phyloP scores from a whole-genome alignment of 2,329 filamentous ascomycete species.

The Cyphellophora attinorum region DNA sequence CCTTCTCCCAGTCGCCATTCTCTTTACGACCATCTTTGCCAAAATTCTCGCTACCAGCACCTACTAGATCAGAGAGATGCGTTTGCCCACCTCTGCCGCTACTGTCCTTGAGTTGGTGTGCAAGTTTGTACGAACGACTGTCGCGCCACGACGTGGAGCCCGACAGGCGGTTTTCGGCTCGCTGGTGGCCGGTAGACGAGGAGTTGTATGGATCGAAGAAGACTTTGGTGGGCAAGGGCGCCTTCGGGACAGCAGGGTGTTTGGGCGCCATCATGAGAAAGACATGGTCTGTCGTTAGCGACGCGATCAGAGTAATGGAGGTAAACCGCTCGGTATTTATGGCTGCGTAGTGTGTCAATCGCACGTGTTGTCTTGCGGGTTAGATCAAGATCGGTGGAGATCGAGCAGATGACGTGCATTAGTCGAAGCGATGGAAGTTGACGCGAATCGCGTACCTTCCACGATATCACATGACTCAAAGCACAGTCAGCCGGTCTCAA shows the following conservation, averaged over 20 bases:
- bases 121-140: conserved; percentile 59
- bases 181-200: conserved; percentile 68
- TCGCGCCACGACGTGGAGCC: conserved; percentile 61
- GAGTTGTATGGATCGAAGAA: conserved; percentile 48
- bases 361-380: too few relatives aligned
- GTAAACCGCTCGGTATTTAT: too few relatives aligned
- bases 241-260: conserved; percentile 7
- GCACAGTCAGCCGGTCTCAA: too few relatives aligned
- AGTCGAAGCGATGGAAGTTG: too few relatives aligned
- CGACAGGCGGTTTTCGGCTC: conserved; percentile 56
- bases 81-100: conserved; percentile 48
- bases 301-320: not conserved
- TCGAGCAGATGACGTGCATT: too few relatives aligned
- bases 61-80: conserved; percentile 55
- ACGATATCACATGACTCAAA: too few relatives aligned
- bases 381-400: too few relatives aligned
- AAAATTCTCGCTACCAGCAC: conserved; percentile 51
- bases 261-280: conserved; percentile 12
- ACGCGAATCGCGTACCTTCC: too few relatives aligned
- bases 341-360: too few relatives aligned
- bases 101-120: conserved; percentile 55
- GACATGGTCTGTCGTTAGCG: not conserved
- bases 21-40: conserved; percentile 39
- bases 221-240: conserved; percentile 14
- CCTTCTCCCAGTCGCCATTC: conserved; percentile 43